Evolutionary conservation across 2,329 filamentous ascomycete species (phyloP), one percentile per base, ranked within the genome.

Genomic region (Monilinia polystroma): DNA sequence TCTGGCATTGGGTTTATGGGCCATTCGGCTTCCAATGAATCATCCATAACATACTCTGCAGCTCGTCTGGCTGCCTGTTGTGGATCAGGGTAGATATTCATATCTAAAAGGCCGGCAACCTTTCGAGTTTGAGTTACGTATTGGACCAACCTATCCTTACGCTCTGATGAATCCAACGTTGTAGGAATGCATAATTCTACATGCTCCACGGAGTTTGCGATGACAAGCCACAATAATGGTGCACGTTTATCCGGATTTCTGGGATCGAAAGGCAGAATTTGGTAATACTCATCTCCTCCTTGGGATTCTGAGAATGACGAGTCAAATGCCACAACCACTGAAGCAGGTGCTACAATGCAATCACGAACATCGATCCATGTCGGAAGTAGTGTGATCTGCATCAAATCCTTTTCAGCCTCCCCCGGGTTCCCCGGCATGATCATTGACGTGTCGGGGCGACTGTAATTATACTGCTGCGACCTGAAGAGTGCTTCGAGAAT

Each of bases 401-500:
- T 71, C 43, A 51, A 47, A 49, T 49, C 68, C 29, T 55, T 65
- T n/a, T 49, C 66, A 64, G 72, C n/a, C 72, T 66, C 52, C 67
- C 18, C 72, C 54, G 72, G 82, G 56, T 51, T 74, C n/a, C 58
- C 58, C 7, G 49, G 26, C 71, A 66, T 38, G 70, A 75, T 74
- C 14, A 32, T 47, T 12, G 60, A 18, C 71, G 65, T 38, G 70
- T 76, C 68, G 57, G 71, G 63, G 68, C 75, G 59, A 66, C 70
- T 71, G 69, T 76, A 76, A 52, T 74, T 70, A 70, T 79, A 79
- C 16, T 73, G 75, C 47, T 80, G 76, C 1, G 77, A 75, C 58
- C 79, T 75, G 4, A 85, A 76, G 20, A 88, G 70, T 8, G 81
- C 77, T 68, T 81, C 81, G 1, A 89, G 76, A 43, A 87, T 80